phyloP scores from a whole-genome alignment of 2,329 filamentous ascomycete genomes.

The Fusarium multiceps region DNA sequence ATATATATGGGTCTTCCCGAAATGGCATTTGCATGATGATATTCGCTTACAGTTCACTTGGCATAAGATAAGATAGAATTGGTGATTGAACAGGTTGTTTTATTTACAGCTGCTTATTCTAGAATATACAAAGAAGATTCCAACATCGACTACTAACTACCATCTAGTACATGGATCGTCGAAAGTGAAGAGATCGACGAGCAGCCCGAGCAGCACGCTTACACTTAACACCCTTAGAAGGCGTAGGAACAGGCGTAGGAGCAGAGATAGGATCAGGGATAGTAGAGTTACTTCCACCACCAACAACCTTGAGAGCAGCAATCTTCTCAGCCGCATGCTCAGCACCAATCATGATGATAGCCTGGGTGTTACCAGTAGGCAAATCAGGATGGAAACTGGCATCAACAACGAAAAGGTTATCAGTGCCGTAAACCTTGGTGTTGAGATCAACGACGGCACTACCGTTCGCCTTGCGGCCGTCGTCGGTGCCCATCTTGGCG shows the following conservation, averaged over 20 bases:
- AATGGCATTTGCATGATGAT: not conserved
- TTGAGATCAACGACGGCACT: conserved; percentile 66
- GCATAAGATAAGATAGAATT: too few species aligned
- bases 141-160: not conserved
- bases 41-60: not conserved
- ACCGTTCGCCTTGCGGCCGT: conserved; percentile 58
- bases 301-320: conserved; percentile 20
- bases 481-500: conserved; percentile 59
- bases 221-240: conserved; percentile 9
- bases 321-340: conserved; percentile 46
- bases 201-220: conserved; percentile 18
- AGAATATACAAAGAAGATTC: conserved; percentile 21
- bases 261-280: conserved; percentile 8
- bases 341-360: conserved; percentile 46
- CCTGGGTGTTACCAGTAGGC: conserved; percentile 45
- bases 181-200: conserved; percentile 22
- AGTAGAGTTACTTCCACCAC: conserved; percentile 29
- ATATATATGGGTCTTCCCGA: not conserved
- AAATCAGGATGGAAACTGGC: conserved; percentile 69
- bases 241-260: conserved; percentile 18
- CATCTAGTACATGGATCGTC: conserved; percentile 18
- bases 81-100: not conserved
- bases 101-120: conserved; percentile 13
- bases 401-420: conserved; percentile 71
- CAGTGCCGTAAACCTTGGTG: conserved; percentile 68